A percentile compares a stretch with the other conserved stretches of the same genome.
Conservation (phyloP, 768 basidiomycete genomes). For the Gelatoporia subvermispora region DNA sequence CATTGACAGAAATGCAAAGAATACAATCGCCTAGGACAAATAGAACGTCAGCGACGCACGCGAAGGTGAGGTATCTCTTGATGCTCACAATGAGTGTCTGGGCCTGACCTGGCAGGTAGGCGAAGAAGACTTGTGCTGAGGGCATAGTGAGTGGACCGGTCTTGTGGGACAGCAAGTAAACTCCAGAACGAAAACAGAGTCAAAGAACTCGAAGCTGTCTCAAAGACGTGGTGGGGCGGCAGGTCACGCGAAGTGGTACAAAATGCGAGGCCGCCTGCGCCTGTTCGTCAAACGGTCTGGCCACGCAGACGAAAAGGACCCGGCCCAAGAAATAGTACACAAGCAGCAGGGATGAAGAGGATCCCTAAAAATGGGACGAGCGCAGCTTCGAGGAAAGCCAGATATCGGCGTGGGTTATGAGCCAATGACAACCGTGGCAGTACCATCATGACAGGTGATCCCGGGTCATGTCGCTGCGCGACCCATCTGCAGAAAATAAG, state of each 20-base stretch:
- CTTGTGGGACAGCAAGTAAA: slow-evolving; percentile 17
- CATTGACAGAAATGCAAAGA: slow-evolving; percentile 51
- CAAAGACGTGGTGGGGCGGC: too few species aligned
- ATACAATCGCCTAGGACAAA: slow-evolving; percentile 35
- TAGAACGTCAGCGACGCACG: not conserved
- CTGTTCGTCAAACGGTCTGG: slow-evolving; percentile 24
- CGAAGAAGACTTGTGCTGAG: slow-evolving; percentile 15
- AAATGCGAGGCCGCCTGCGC: slow-evolving; percentile 38
- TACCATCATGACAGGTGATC: slow-evolving; percentile 14
- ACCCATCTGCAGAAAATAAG: too few species aligned
- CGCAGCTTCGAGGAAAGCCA: slow-evolving; percentile 12
- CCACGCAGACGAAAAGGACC: slow-evolving; percentile 24
- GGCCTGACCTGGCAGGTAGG: slow-evolving; percentile 15
- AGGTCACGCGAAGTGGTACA: slow-evolving; percentile 18
- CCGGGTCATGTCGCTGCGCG: slow-evolving; percentile 1
- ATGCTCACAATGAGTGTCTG: slow-evolving; percentile 22
- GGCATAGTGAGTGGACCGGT: slow-evolving; percentile 10
- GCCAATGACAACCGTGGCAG: slow-evolving; percentile 1
- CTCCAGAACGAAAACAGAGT: slow-evolving; percentile 12
- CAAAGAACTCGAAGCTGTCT: slow-evolving; percentile 20
- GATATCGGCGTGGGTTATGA: slow-evolving; percentile 5
- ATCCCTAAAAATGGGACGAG: slow-evolving; percentile 11
- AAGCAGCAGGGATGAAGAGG: slow-evolving; percentile 10
- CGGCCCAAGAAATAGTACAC: slow-evolving; percentile 16
- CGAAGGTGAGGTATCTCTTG: not conserved